These are phyloP conservation scores for Ichthyophthirius multifiliis DNA, from an alignment of 169 alveolate genomes.

Conservation along the genomic window DNA sequence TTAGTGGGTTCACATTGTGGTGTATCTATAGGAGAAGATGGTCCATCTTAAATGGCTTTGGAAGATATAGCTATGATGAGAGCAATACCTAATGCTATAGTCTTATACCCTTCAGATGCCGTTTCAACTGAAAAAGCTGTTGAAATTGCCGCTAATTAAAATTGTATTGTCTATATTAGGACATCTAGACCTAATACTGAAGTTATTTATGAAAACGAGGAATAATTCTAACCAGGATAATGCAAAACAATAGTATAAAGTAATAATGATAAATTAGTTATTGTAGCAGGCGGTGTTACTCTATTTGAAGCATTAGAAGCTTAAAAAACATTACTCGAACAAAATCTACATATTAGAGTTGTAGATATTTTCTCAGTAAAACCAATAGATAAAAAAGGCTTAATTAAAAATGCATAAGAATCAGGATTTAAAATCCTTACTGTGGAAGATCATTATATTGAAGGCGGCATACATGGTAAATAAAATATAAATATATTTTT, in stretches of 20 bases:
- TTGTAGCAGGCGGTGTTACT: slow-evolving; percentile 59
- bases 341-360: slow-evolving; percentile 34
- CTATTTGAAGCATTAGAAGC: slow-evolving; percentile 45
- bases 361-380: slow-evolving; percentile 54
- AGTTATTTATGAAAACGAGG: slow-evolving; percentile 27
- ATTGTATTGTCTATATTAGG: slow-evolving; percentile 42
- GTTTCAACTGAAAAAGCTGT: slow-evolving; percentile 50
- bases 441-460: slow-evolving; percentile 61
- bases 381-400: slow-evolving; percentile 46
- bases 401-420: slow-evolving; percentile 21
- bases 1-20: slow-evolving; percentile 63
- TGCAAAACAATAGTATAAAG: slow-evolving; percentile 13
- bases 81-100: slow-evolving; percentile 38
- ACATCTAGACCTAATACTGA: slow-evolving; percentile 41
- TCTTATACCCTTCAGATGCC: slow-evolving; percentile 57
- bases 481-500: not conserved
- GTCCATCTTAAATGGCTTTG: slow-evolving; percentile 62
- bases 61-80: slow-evolving; percentile 58
- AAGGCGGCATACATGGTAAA: slow-evolving; percentile 57
- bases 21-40: slow-evolving; percentile 64
- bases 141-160: slow-evolving; percentile 51
- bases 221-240: slow-evolving; percentile 41
- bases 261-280: slow-evolving; percentile 17
- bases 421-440: slow-evolving; percentile 24
- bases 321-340: slow-evolving; percentile 22